These are phyloP conservation scores for Populus hybrid DNA, from an alignment of 441 rosid species.

Conservation along the genomic window DNA sequence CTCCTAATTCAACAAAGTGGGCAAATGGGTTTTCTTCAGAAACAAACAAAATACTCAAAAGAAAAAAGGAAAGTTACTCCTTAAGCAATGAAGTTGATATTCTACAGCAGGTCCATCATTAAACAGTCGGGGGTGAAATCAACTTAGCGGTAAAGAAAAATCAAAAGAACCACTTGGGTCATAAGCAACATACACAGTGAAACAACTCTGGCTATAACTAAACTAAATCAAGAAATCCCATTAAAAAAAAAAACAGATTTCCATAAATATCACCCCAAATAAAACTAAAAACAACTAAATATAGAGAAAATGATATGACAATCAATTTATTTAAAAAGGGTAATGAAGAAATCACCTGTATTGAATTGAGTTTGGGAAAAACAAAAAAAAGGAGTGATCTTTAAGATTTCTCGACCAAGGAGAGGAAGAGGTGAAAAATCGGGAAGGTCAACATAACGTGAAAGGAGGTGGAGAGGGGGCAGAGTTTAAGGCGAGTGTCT, in stretches of 20 bases:
- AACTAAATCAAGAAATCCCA: not conserved
- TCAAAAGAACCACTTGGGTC: not conserved
- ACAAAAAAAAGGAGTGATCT: not conserved
- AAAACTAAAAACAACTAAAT: no score
- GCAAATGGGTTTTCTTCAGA: not conserved
- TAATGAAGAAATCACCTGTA: not conserved
- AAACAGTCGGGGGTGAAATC: not conserved
- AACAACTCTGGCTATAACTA: not conserved
- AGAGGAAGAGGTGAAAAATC: not conserved
- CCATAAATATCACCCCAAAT: not conserved
- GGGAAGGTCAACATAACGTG: not conserved
- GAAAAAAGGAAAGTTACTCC: not conserved
- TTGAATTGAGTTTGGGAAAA: not conserved
- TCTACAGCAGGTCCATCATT: not conserved
- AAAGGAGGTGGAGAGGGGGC: not conserved
- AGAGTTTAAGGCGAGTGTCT: not conserved
- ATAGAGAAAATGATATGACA: not conserved
- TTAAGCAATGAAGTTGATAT: not conserved
- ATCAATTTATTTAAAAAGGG: not conserved
- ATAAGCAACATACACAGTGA: not conserved
- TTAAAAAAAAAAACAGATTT: not conserved
- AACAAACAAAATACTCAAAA: not conserved
- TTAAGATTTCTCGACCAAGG: not conserved
- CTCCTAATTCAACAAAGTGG: not conserved
- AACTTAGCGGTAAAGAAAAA: not conserved